Percentiles rank a stretch among this genome's conserved stretches.
These are phyloP conservation scores for Hygrophoropsis aurantiaca DNA, from an alignment of 768 basidiomycete species.

Conservation along the genomic window DNA sequence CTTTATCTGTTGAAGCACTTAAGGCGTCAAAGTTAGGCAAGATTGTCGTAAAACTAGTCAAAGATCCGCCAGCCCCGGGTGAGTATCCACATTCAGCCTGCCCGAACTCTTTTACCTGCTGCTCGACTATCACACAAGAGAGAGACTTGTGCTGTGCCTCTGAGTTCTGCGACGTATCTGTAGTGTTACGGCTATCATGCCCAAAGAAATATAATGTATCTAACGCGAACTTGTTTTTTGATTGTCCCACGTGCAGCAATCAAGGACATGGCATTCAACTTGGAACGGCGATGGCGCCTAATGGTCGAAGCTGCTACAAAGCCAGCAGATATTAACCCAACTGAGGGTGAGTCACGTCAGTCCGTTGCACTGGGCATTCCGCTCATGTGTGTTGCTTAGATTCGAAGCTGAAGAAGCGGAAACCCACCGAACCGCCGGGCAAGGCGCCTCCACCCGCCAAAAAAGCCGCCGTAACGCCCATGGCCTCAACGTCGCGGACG, in stretches of 20 bases:
- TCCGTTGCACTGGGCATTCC: slow-evolving; percentile 26
- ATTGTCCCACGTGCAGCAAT: slow-evolving; percentile 60
- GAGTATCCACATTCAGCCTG: slow-evolving; percentile 43
- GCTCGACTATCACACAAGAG: neutral
- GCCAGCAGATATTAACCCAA: slow-evolving; percentile 39
- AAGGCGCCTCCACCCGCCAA: slow-evolving; percentile 61
- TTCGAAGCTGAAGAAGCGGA: slow-evolving; percentile 71
- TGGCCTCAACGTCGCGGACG: slow-evolving; percentile 21
- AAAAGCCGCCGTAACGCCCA: slow-evolving; percentile 51
- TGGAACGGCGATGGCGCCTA: slow-evolving; percentile 81
- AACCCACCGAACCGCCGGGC: slow-evolving; percentile 50
- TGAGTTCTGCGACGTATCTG: slow-evolving; percentile 13
- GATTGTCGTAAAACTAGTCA: slow-evolving; percentile 72
- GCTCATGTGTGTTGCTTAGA: slow-evolving; percentile 39
- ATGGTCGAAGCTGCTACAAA: slow-evolving; percentile 55
- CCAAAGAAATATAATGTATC: slow-evolving; percentile 51
- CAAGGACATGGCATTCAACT: slow-evolving; percentile 91
- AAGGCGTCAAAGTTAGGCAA: slow-evolving; percentile 77
- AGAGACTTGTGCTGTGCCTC: slow-evolving; percentile 5
- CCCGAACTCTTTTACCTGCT: neutral
- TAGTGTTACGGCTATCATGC: slow-evolving; percentile 32
- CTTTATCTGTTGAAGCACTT: slow-evolving; percentile 67
- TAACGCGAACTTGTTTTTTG: slow-evolving; percentile 55
- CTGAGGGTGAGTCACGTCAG: slow-evolving; percentile 76
- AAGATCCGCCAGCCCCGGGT: slow-evolving; percentile 78